Base-by-base conservation (phyloP, 495 filamentous ascomycete species). In the Bathelium albidoporum region DNA sequence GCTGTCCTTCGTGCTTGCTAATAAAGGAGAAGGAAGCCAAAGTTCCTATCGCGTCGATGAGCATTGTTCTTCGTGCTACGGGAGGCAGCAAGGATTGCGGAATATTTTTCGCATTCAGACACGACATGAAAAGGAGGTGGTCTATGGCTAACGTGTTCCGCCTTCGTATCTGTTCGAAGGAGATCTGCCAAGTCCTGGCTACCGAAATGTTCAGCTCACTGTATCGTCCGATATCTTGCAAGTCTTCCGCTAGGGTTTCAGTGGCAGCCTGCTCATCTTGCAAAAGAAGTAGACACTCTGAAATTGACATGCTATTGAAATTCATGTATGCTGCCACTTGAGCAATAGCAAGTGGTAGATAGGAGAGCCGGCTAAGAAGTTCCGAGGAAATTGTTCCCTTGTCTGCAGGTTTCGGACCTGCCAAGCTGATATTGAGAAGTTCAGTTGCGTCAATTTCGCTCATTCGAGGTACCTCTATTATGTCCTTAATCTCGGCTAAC, bases 11-110 rank as follows among this genome's bases (percentile, higher is more conserved):
- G 43, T 59, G 63, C 18, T 64, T 24, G 16, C 66, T 64, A 62
- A 82, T 71, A 20, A 81, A 76, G 41, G 70, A 76, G 69, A 74
- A 80, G 53, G 73, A 69, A 63, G 68, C 61, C 32, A 82, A 68
- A 20, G 67, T 73, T 31, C 58, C 45, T 12, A 82, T 44, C 68
- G 81, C 76, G 2, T 77, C 73, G 59, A 80, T 74, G 66, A 81
- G 80, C 18, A 39, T 58, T 65, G 53, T 73, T 63, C 22, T 65
- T 65, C 52, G 55, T 65, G 39, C 66, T 22, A 45, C 65, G 67
- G 67, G 9, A 58, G 28, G 44, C 39, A 73, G 39, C 26, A 73
- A 62, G 29, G 24, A 18, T 9, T 71, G 71, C 5, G 75, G 72
- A 36, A 79, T 78, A 3, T n/a, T 59, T 32, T 68, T 43, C 3